Conservation (phyloP, 306 rosid species). For the Castanea mollissima region DNA sequence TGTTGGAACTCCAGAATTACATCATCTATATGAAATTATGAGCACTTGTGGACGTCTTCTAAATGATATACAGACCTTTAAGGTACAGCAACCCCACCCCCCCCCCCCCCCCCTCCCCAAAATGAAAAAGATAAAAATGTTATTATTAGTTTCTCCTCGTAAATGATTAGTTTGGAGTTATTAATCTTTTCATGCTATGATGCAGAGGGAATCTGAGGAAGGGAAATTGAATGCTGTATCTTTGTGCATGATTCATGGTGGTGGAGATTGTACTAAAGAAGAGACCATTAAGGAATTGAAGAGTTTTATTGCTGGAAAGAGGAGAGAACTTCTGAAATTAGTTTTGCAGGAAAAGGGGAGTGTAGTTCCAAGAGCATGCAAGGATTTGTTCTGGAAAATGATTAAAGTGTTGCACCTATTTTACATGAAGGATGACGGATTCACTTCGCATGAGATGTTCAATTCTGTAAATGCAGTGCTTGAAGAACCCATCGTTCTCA, state of each 20-base stretch:
- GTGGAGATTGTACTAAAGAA: slow-evolving; percentile 37
- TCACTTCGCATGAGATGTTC: slow-evolving; percentile 53
- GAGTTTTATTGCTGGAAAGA: slow-evolving; percentile 29
- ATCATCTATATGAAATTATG: slow-evolving; percentile 52
- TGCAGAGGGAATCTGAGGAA: slow-evolving; percentile 76
- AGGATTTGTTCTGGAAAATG: slow-evolving; percentile 87
- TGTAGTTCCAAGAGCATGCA: slow-evolving; percentile 75
- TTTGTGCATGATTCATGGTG: slow-evolving; percentile 36
- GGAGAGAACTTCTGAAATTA: slow-evolving; percentile 60
- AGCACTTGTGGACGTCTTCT: slow-evolving; percentile 74
- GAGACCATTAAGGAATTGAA: slow-evolving; percentile 43
- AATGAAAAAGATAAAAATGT: background rate
- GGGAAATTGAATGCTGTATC: slow-evolving; percentile 71
- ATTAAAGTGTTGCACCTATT: slow-evolving; percentile 52
- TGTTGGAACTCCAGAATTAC: slow-evolving; percentile 36
- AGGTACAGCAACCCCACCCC: slow-evolving; percentile 33
- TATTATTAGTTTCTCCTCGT: too few species aligned
- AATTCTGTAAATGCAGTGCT: slow-evolving; percentile 45
- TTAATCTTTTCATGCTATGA: background rate
- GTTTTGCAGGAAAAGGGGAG: slow-evolving; percentile 61
- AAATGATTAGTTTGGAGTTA: too few species aligned
- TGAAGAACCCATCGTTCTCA: slow-evolving; percentile 52
- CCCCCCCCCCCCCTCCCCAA: too few species aligned
- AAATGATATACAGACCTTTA: slow-evolving; percentile 58
- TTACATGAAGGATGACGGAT: slow-evolving; percentile 79